Evolutionary conservation across 257 asterid species (phyloP).

Genomic region (Catharanthus roseus): DNA sequence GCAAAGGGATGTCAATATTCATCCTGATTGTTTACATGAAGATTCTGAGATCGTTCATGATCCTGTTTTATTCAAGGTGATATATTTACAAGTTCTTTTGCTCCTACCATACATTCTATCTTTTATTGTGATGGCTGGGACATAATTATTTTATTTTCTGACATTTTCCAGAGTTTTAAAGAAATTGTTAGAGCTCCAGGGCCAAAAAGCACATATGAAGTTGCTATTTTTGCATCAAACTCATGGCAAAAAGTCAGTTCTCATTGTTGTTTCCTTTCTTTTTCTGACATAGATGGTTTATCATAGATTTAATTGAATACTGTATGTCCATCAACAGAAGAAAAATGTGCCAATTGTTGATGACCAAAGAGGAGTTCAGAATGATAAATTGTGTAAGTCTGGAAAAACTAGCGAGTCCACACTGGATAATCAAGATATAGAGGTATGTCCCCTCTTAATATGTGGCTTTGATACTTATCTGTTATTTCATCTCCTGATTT

Average conservation of each 20-base stretch:
- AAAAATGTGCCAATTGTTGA: conserved; percentile 31
- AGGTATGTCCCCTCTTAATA: conserved; percentile 40
- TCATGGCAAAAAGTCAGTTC: conserved; percentile 49
- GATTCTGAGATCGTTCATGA: conserved; percentile 54
- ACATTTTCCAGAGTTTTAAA: conserved; percentile 48
- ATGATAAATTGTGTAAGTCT: conserved; percentile 17
- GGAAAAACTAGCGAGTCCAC: conserved; percentile 20
- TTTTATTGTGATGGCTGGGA: neutral
- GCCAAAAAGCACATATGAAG: conserved; percentile 60
- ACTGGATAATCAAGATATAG: conserved; percentile 26
- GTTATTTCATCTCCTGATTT: conserved; percentile 8
- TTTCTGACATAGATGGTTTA: too few relatives aligned
- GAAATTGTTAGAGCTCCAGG: conserved; percentile 49
- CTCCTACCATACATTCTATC: neutral
- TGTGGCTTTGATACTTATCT: conserved; percentile 1
- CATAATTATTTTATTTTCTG: conserved; percentile 3
- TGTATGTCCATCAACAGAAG: conserved; percentile 31
- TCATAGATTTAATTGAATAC: neutral
- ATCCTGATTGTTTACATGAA: conserved; percentile 59
- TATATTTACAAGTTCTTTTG: neutral
- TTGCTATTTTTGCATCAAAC: conserved; percentile 60
- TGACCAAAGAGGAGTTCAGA: conserved; percentile 28
- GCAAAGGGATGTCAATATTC: conserved; percentile 43
- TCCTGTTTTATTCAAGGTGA: conserved; percentile 73
- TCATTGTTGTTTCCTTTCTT: neutral